A percentile compares a stretch with the other conserved stretches of the same genome.
phyloP scores from a whole-genome alignment of 1,139 yeast species.

The Geotrichum histeridarum region DNA sequence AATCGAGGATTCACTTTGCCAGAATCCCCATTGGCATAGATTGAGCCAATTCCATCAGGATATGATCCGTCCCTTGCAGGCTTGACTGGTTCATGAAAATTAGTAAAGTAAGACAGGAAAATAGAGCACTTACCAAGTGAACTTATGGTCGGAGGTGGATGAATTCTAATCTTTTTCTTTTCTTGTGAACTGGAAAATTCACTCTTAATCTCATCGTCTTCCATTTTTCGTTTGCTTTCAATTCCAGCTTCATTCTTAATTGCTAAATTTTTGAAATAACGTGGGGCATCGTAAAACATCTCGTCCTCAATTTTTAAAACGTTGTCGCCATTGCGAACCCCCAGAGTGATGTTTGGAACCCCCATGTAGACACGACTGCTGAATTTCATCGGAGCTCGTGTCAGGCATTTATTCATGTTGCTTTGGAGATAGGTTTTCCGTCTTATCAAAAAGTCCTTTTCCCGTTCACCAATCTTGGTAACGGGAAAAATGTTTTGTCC shows the following conservation, averaged over 20 bases:
- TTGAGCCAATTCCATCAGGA: constrained; percentile 11
- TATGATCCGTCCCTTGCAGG: background rate
- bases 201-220: background rate
- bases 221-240: background rate
- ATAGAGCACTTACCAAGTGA: background rate
- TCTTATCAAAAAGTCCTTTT: constrained; percentile 1
- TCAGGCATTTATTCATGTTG: background rate
- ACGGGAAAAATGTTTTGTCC: background rate
- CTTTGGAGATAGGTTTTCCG: constrained; percentile 7
- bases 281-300: constrained; percentile 4
- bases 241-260: background rate
- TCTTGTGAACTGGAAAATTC: background rate
- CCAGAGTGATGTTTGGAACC: constrained; percentile 6
- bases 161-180: background rate
- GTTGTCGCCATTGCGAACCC: background rate
- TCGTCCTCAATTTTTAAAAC: constrained; percentile 5
- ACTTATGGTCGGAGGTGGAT: background rate
- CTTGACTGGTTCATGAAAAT: background rate
- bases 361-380: background rate
- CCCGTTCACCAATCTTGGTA: background rate
- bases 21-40: background rate
- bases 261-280: background rate
- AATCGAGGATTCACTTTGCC: background rate
- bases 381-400: background rate
- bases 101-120: background rate